These are phyloP conservation scores for Pelagophyceae sp. DNA, from an alignment of 352 stramenopile species.

Conservation along the genomic window DNA sequence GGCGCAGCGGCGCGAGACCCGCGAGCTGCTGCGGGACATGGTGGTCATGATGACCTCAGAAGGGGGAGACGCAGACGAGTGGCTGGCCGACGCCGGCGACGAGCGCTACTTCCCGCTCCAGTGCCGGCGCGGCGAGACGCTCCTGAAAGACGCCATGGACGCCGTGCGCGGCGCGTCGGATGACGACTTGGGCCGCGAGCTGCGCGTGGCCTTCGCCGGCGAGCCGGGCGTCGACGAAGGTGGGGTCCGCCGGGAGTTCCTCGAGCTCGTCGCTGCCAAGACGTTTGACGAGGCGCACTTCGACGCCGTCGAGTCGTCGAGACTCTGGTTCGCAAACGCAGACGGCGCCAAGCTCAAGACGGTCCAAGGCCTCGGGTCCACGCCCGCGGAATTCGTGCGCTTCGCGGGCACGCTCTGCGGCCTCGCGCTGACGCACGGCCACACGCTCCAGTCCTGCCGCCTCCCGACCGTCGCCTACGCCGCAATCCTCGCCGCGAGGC, in stretches of 20 bases:
- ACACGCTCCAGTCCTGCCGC: neutral
- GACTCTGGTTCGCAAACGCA: neutral
- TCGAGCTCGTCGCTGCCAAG: neutral
- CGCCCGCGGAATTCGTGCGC: neutral
- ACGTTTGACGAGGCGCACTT: neutral
- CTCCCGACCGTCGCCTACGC: neutral
- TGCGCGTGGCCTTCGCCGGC: neutral
- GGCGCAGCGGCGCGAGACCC: neutral
- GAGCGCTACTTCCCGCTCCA: neutral
- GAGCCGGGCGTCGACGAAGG: conserved; percentile 6
- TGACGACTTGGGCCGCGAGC: neutral
- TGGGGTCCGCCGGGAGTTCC: neutral
- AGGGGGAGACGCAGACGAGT: neutral
- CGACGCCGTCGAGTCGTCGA: neutral
- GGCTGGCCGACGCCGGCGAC: neutral
- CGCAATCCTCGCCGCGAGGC: neutral
- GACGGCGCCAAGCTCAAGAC: too few species aligned
- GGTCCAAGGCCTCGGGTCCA: too few species aligned
- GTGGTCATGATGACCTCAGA: neutral
- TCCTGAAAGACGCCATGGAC: neutral
- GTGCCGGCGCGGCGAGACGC: neutral
- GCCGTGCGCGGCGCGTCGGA: neutral
- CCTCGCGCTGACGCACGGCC: neutral
- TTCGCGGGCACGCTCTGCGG: neutral
- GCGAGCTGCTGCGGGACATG: conserved; percentile 1